Evolutionary conservation across 345 rosid species (phyloP).

Genomic region (Punica granatum): DNA sequence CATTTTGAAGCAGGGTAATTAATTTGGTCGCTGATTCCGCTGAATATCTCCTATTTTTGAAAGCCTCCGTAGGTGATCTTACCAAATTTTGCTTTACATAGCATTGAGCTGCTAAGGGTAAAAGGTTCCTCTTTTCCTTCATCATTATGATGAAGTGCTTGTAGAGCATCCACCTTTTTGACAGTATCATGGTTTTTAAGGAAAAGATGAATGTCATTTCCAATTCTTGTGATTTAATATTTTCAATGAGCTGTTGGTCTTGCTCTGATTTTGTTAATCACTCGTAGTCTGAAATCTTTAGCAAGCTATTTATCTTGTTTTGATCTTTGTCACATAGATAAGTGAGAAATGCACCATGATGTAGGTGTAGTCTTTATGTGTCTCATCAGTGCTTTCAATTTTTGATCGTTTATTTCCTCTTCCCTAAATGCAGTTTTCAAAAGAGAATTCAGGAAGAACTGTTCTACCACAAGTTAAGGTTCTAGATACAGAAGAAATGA

Average conservation of each 20-base stretch:
- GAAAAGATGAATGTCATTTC: no score
- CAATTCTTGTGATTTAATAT: no score
- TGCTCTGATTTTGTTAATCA: neutral
- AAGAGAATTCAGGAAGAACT: constrained; percentile 34
- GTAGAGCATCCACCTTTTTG: neutral
- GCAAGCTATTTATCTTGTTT: neutral
- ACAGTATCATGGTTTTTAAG: neutral
- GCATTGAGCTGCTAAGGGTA: neutral
- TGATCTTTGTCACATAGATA: neutral
- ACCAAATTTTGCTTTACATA: neutral
- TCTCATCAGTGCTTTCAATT: constrained; percentile 1
- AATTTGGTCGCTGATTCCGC: neutral
- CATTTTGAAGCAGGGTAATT: neutral
- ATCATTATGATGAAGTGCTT: neutral
- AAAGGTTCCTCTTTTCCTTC: neutral
- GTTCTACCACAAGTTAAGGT: constrained; percentile 48
- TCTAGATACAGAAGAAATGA: constrained; percentile 47
- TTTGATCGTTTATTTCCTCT: constrained; percentile 1
- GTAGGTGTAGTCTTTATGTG: neutral
- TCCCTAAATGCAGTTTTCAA: constrained; percentile 45
- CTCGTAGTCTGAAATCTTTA: neutral
- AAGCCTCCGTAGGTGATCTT: neutral
- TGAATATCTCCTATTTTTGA: neutral
- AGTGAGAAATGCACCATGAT: neutral
- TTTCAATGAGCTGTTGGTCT: no score